Evolutionary conservation across 169 alveolate genomes (phyloP).

Genomic region (Theileria annulata): DNA sequence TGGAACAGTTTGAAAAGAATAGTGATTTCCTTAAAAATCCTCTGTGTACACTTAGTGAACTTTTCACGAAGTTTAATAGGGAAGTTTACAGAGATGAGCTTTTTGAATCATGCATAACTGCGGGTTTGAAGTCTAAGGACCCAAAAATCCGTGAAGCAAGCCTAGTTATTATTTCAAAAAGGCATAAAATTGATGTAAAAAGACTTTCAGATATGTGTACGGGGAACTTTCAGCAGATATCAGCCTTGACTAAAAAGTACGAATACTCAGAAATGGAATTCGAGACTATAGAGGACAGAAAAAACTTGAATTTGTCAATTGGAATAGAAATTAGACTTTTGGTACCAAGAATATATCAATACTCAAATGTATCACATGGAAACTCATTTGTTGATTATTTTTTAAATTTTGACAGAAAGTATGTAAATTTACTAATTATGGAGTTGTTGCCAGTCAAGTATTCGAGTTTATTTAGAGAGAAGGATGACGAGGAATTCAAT

Average conservation of each 20-base stretch:
- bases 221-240: constrained; percentile 15
- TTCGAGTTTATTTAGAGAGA: not conserved
- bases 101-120: constrained; percentile 24
- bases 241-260: not conserved
- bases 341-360: constrained; percentile 50
- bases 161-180: constrained; percentile 8
- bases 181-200: constrained; percentile 26
- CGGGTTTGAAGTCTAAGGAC: constrained; percentile 40
- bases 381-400: constrained; percentile 38
- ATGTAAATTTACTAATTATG: constrained; percentile 25
- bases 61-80: constrained; percentile 34
- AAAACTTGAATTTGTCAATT: constrained; percentile 10
- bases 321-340: constrained; percentile 53
- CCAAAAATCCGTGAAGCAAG: constrained; percentile 27
- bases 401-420: constrained; percentile 22
- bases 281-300: constrained; percentile 14
- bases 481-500: constrained; percentile 1
- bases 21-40: constrained; percentile 27
- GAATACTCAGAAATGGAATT: not conserved
- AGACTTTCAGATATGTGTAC: constrained; percentile 36
- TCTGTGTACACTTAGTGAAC: constrained; percentile 18
- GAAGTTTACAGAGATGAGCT: not conserved
- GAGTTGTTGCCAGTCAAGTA: constrained; percentile 37
- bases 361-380: constrained; percentile 46
- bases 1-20: constrained; percentile 18